Evolutionary conservation across 2,329 filamentous ascomycete species (phyloP).

Genomic region (Diaporthe batatas): DNA sequence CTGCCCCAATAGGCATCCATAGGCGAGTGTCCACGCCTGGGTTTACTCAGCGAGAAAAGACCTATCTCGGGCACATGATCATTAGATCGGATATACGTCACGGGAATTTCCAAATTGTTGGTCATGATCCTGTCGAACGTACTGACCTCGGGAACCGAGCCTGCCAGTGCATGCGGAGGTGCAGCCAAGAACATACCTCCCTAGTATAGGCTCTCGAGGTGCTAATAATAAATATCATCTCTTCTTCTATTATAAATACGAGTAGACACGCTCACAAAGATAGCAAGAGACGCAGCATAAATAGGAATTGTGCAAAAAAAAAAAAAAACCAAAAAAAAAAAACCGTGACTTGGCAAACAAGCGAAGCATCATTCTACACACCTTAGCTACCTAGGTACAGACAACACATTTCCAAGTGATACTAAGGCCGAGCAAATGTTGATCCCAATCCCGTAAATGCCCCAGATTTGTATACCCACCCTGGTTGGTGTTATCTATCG

Average conservation of each 20-base stretch:
- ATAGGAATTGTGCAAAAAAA: background rate
- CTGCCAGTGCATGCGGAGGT: no score
- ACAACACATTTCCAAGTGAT: background rate
- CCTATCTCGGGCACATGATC: background rate
- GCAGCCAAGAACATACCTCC: background rate
- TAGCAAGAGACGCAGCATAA: background rate
- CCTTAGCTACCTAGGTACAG: background rate
- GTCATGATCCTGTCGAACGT: background rate
- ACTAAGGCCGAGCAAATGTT: background rate
- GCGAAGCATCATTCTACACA: no score
- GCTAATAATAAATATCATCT: background rate
- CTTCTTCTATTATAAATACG: no score
- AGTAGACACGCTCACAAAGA: background rate
- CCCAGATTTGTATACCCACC: background rate
- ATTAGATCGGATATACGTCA: background rate
- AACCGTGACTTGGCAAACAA: background rate
- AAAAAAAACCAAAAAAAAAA: no score
- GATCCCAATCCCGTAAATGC: background rate
- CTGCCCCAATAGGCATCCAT: constrained; percentile 22
- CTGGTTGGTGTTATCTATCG: no score
- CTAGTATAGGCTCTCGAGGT: background rate
- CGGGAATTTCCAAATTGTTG: background rate
- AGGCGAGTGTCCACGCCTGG: background rate
- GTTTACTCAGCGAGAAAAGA: constrained; percentile 4
- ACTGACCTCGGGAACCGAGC: background rate